Evolutionary conservation across 169 alveolate species (phyloP).

Genomic region (Toxoplasma gondii): DNA sequence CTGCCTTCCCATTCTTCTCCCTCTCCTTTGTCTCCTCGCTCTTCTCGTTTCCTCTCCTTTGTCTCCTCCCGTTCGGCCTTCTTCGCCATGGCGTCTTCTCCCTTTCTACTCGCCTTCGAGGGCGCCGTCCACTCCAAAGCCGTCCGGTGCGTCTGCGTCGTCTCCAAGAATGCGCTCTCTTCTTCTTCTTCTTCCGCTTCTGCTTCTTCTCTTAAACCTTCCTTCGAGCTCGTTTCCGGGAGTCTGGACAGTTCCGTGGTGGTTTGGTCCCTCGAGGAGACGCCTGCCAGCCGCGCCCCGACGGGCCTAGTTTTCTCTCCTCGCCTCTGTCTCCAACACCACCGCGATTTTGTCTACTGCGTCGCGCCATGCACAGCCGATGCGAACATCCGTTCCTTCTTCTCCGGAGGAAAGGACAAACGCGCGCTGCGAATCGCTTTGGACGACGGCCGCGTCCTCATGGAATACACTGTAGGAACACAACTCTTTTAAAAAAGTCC

Average conservation of each 20-base stretch:
- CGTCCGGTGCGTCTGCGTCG: neutral
- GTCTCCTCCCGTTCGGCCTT: neutral
- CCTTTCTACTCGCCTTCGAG: slow-evolving; percentile 3
- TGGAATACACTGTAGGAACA: neutral
- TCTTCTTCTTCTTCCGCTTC: neutral
- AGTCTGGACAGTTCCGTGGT: slow-evolving; percentile 20
- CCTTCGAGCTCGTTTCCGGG: neutral
- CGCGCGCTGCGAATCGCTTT: slow-evolving; percentile 5
- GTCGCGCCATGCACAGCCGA: neutral
- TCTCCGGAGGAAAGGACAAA: slow-evolving; percentile 25
- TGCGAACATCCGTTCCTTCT: neutral
- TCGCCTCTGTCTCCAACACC: neutral
- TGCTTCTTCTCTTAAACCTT: neutral
- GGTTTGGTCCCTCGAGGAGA: neutral
- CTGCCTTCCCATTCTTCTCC: no score
- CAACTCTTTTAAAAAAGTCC: neutral
- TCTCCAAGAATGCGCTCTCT: neutral
- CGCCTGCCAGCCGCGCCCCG: neutral
- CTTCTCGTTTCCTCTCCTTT: neutral
- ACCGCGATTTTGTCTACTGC: slow-evolving; percentile 2
- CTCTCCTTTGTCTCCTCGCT: neutral
- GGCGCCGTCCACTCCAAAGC: neutral
- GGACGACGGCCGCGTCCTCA: slow-evolving; percentile 20
- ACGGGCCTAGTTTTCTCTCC: neutral
- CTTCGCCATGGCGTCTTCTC: neutral